These are phyloP conservation scores for Suillus lakei DNA, from an alignment of 768 basidiomycete species.

Conservation along the genomic window DNA sequence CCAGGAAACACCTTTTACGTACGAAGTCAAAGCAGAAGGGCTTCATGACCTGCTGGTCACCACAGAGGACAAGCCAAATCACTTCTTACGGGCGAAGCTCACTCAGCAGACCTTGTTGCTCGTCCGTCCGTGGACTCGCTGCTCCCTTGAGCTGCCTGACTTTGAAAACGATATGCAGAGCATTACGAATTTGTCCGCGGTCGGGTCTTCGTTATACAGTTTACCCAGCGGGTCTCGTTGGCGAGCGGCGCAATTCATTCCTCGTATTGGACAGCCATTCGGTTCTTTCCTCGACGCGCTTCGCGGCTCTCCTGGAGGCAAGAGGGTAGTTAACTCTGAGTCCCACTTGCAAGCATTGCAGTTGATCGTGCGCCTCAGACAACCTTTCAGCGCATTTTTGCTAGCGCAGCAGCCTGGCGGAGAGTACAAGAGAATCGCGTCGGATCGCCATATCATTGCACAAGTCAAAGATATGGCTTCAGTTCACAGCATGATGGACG, in stretches of 20 bases:
- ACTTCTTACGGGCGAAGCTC: not conserved
- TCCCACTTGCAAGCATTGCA: not conserved
- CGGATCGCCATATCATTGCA: slow-evolving; percentile 1
- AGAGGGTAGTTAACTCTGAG: not conserved
- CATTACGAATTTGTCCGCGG: not conserved
- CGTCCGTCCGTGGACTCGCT: not conserved
- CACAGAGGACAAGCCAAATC: not conserved
- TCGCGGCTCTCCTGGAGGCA: not conserved
- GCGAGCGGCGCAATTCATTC: not conserved
- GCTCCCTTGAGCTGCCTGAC: not conserved
- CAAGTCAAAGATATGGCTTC: not conserved
- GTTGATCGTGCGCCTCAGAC: slow-evolving; percentile 2
- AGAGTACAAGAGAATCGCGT: slow-evolving; percentile 11
- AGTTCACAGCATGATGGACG: not conserved
- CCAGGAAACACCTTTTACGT: not conserved
- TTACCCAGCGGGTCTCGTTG: not conserved
- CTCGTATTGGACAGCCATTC: not conserved
- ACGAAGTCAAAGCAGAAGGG: not conserved
- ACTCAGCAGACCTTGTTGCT: not conserved
- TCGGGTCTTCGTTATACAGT: not conserved
- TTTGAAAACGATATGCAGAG: not conserved
- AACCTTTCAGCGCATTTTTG: slow-evolving; percentile 8
- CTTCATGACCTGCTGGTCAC: not conserved
- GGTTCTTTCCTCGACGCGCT: not conserved
- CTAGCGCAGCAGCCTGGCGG: not conserved